Conservation (phyloP, 23 red algal genomes). For the Agarophyton chilense region DNA sequence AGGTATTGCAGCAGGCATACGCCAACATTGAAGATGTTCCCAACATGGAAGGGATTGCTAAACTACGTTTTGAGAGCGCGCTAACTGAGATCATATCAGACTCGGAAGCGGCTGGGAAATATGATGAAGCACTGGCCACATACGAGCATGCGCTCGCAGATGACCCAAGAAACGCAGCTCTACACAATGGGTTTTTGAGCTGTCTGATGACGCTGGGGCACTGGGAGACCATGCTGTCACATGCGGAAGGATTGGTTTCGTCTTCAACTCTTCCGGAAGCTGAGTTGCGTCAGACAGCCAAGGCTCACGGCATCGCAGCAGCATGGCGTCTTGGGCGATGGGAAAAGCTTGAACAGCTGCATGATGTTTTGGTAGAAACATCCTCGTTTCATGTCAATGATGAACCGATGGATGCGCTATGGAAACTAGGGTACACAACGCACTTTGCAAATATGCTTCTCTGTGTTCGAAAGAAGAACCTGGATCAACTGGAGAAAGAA, state of each 20-base stretch:
- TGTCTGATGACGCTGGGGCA: constrained; percentile 82
- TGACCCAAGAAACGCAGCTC: background rate
- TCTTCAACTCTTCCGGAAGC: constrained; percentile 26
- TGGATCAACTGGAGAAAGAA: background rate
- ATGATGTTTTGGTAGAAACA: background rate
- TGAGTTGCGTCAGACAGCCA: constrained; percentile 39
- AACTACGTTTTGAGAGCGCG: constrained; percentile 32
- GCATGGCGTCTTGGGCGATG: constrained; percentile 88
- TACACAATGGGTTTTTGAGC: constrained; percentile 71
- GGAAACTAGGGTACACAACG: constrained; percentile 42
- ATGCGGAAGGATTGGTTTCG: constrained; percentile 51
- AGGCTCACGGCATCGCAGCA: constrained; percentile 75
- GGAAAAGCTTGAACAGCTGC: constrained; percentile 65
- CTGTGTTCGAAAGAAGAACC: background rate
- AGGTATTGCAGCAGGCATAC: constrained; percentile 62
- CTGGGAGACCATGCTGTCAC: constrained; percentile 83
- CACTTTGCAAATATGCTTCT: constrained; percentile 50
- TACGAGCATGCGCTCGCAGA: constrained; percentile 71
- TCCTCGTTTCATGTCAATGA: background rate
- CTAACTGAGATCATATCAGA: constrained; percentile 69
- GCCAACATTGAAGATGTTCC: constrained; percentile 71
- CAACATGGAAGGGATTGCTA: constrained; percentile 66
- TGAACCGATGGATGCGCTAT: constrained; percentile 1
- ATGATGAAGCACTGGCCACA: constrained; percentile 70
- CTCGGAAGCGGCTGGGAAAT: constrained; percentile 68